Evolutionary conservation across 164 flowering plant species (phyloP), one percentile per base, ranked within the genome.

Genomic region (Piper longum): DNA sequence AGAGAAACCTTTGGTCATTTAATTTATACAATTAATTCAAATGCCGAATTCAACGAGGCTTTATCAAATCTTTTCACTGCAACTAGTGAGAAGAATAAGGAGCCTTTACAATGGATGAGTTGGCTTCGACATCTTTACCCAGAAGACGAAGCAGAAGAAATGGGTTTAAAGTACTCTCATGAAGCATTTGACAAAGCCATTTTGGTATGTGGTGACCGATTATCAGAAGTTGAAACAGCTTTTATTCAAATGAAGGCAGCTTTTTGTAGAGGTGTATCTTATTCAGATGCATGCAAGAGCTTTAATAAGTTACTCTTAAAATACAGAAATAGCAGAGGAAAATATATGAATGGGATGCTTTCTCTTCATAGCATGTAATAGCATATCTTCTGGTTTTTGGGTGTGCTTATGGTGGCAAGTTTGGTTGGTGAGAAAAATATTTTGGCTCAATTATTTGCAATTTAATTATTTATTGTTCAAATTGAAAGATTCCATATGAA

Each of bases 301-400:
- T 83, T 74, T 51, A 67, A 43, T 61, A 61, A 62, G 63, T 60
- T 85, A 68, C 82, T 79, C 45, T 76, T 65, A 65, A 84, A 78
- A 70, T 88, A 84, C 70, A 83, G 59, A 71, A 75, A 70, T 43
- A 72, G 70, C 58, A 79, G 96, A 71, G 78, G 72, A 68, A 86
- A 88, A 59, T 84, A 83, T 64, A 76, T 65, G 74, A 73, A 76
- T 73, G 96, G 89, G 66, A 88, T 88, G 91, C 80, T 88, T 62
- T 76, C 88, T 1, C 69, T 88, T 45, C 52, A 48, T 9, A 48
- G 52, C 52, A 48, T 9, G 52, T 48, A 48, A 13, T 48, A 48
- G 52, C 3, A 8, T 48, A 14, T 9, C 52, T 48, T 14, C 12
- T 48, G 52, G 9, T 48, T 48, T 48, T 48, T 48, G 52, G 11